phyloP scores from a whole-genome alignment of 1,139 yeast species.

The Kluyveromyces marxianus region DNA sequence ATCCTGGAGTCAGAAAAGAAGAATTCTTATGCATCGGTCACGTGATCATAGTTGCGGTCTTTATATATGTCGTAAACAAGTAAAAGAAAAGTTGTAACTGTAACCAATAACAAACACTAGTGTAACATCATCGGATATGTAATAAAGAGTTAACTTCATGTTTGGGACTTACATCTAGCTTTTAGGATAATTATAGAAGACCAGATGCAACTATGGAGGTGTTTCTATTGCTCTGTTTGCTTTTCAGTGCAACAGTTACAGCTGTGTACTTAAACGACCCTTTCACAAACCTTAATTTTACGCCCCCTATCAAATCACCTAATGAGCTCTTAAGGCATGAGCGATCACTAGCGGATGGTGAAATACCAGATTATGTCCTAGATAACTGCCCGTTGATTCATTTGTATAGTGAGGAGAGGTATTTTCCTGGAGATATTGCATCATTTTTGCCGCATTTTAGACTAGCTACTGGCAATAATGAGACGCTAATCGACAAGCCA shows the following conservation, averaged over 20 bases:
- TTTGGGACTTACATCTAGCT: too few relatives aligned
- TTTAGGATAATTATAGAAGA: not conserved
- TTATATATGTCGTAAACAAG: too few relatives aligned
- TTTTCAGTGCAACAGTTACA: not conserved
- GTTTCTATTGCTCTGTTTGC: not conserved
- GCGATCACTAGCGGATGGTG: constrained; percentile 28
- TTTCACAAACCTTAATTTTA: not conserved
- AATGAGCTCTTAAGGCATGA: constrained; percentile 2
- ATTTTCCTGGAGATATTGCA: constrained; percentile 74
- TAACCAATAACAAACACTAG: not conserved
- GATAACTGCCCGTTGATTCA: constrained; percentile 77
- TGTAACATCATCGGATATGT: too few relatives aligned
- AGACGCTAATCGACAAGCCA: constrained; percentile 28
- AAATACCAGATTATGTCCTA: constrained; percentile 66
- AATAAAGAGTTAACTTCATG: too few relatives aligned
- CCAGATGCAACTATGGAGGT: not conserved
- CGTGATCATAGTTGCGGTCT: not conserved
- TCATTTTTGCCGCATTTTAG: constrained; percentile 61
- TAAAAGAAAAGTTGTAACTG: not conserved
- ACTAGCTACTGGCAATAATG: constrained; percentile 26
- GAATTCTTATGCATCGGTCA: not conserved
- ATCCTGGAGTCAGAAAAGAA: not conserved
- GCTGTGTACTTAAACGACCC: not conserved
- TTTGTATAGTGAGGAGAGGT: constrained; percentile 80
- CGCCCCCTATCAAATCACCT: constrained; percentile 4